Evolutionary conservation across 805 yeast genomes (phyloP), one percentile per base, ranked within the genome.

Genomic region (Cyberlindnera euphorbiae): DNA sequence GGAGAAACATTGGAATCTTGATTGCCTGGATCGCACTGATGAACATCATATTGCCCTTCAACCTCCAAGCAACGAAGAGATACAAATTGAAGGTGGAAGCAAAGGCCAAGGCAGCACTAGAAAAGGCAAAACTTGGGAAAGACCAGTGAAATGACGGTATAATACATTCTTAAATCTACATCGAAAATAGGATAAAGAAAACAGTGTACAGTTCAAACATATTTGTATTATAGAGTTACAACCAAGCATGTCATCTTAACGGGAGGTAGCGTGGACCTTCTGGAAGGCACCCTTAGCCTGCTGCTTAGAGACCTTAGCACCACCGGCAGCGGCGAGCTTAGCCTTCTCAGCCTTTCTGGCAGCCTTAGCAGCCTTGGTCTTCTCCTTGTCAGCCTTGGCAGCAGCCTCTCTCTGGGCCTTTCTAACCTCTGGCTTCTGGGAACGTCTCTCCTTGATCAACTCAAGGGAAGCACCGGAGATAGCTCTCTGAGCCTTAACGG

Each of bases 401-500:
- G 93, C 87, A 67, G 78, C 83, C 51, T 86, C 93, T 79, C 97
- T 94, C 68, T 87, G 82, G 60, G 96, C 96, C 80, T 88, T 85
- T 81, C 96, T 93, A 65, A 82, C 89, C 71, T 89, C 94, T 69
- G 98, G 96, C 76, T 88, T 87, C 68, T 77, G 74, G 61, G 84
- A 64, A 77, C 97, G 88, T 82, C 95, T 87, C 79, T 90, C 96
- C 76, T 86, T 90, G 77, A 93, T 93, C 67, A 88, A 82, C 57
- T 93, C 98, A 62, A 93, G 77, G 63, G 98, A 86, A 67, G 97
- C 98, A 81, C 99, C 98, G 57, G 90, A 97, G 67, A 93, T 82
- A 53, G 95, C 96, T 82, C 98, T 93, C 78, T 89, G 97, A 73
- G 84, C 79, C 84, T 93, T 93, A 73, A 89, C 94, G 64, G 96